These are phyloP conservation scores for Tricholoma matsutake DNA, from an alignment of 768 basidiomycete species.

Conservation along the genomic window DNA sequence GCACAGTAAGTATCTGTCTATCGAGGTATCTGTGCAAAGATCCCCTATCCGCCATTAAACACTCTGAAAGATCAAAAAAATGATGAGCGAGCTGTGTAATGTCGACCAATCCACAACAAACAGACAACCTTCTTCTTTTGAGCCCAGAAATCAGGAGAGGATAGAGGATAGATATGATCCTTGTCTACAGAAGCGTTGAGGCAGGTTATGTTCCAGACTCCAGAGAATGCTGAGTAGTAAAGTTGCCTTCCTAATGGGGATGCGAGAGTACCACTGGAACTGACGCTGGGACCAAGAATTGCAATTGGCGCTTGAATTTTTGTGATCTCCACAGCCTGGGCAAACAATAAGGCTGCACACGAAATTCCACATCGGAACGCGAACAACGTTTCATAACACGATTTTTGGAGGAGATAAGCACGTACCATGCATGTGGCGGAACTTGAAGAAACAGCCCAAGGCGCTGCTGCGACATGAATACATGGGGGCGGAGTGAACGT, in stretches of 20 bases:
- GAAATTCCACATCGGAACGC: neutral
- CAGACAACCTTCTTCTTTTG: neutral
- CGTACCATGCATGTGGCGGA: neutral
- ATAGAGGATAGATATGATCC: neutral
- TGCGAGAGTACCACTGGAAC: neutral
- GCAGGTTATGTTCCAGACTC: too few relatives aligned
- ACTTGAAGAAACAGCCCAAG: neutral
- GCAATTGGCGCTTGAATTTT: neutral
- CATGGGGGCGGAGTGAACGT: neutral
- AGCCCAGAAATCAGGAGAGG: too few relatives aligned
- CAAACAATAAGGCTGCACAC: neutral
- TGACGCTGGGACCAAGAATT: neutral
- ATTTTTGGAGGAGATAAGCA: neutral
- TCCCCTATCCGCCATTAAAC: neutral
- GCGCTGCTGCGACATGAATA: neutral
- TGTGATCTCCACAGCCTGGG: neutral
- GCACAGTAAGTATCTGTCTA: neutral
- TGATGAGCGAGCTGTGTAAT: neutral
- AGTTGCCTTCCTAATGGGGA: neutral
- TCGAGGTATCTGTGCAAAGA: neutral
- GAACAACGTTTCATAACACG: neutral
- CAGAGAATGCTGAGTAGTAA: too few relatives aligned
- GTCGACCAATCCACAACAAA: neutral
- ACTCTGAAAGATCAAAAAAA: neutral
- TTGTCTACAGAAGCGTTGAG: neutral